Evolutionary conservation across 495 filamentous ascomycete species (phyloP), one percentile per base, ranked within the genome.

Genomic region (Collariella sp.): DNA sequence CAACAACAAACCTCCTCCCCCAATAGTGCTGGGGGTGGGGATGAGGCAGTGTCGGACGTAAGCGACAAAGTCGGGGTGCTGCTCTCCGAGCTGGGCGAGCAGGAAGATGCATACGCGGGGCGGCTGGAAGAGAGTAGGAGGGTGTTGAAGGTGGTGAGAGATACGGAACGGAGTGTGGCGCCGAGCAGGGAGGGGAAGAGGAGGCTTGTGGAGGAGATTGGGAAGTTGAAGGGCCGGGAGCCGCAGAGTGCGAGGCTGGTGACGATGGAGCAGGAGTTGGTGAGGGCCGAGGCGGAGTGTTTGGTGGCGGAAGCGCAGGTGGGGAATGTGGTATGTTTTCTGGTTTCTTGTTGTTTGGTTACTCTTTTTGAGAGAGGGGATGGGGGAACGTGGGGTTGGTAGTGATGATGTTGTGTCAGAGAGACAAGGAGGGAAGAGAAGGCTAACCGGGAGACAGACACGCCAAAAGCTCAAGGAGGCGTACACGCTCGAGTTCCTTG

Each of bases 251-350:
- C 84, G 0, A 83, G 82, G 64, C 72, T 97, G 42, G 80, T 85
- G 22, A 85, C 81, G 24, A 75, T 97, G 39, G 93, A 98, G 77
- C 91, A 96, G 74, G 93, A 98, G 75, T 80, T 98, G 42, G 91
- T 96, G 6, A 76, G 93, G 56, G 89, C 89, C 15, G 94, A 97
- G 76, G 93, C 93, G 6, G 90, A 96, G 76, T 90, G 86, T 56
- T 68, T 97, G 51, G 93, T 98, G 60, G 94, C 93, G 3, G 94
- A 98, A 70, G 94, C 94, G 19, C 93, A 98, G 72, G 75, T 98
- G 72, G 91, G 86, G 47, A 97, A 97, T 69, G 82, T 95, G 56
- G 88, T 91, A 74, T 18, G 81, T 67, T 11, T 36, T 34, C 42
- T 13, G 35, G 16, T 16, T 41, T 20, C 13, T 39, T 20, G 35